These are phyloP conservation scores for Santalum album DNA, from an alignment of 164 flowering plant species.

Conservation along the genomic window DNA sequence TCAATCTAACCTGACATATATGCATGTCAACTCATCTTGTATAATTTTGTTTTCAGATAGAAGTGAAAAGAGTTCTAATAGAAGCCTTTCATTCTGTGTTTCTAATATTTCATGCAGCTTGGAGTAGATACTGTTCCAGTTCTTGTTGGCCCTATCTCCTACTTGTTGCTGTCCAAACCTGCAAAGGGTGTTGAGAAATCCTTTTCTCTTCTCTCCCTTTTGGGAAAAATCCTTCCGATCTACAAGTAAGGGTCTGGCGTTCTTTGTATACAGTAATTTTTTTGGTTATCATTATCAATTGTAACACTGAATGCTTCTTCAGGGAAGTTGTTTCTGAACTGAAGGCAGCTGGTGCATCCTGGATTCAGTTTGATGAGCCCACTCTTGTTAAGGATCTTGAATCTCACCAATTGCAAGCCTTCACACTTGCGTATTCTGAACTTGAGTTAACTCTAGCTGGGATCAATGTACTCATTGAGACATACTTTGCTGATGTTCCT, in stretches of 20 bases:
- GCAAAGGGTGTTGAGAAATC: constrained; percentile 79
- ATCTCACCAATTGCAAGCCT: constrained; percentile 64
- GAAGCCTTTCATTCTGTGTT: background rate
- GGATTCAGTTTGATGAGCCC: constrained; percentile 94
- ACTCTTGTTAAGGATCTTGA: constrained; percentile 70
- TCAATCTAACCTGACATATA: too few species aligned
- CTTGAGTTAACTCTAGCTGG: constrained; percentile 67
- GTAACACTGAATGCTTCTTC: constrained; percentile 9
- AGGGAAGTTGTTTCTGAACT: constrained; percentile 80
- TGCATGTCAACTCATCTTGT: background rate
- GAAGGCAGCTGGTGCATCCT: constrained; percentile 82
- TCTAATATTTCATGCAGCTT: constrained; percentile 35
- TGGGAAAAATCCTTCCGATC: constrained; percentile 57
- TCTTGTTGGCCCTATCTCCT: constrained; percentile 77
- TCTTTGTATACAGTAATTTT: background rate
- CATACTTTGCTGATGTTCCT: constrained; percentile 89
- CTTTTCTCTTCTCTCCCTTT: constrained; percentile 60
- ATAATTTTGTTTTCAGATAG: background rate
- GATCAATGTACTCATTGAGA: constrained; percentile 62
- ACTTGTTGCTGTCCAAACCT: constrained; percentile 70
- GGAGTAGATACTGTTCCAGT: constrained; percentile 78
- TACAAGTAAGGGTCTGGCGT: constrained; percentile 44
- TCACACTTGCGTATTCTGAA: constrained; percentile 62
- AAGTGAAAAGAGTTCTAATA: background rate
- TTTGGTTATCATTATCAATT: background rate